Percentiles rank a stretch among this genome's conserved stretches.
Conservation (phyloP, 2,329 filamentous ascomycete species). For the Fusarium nelsonii region DNA sequence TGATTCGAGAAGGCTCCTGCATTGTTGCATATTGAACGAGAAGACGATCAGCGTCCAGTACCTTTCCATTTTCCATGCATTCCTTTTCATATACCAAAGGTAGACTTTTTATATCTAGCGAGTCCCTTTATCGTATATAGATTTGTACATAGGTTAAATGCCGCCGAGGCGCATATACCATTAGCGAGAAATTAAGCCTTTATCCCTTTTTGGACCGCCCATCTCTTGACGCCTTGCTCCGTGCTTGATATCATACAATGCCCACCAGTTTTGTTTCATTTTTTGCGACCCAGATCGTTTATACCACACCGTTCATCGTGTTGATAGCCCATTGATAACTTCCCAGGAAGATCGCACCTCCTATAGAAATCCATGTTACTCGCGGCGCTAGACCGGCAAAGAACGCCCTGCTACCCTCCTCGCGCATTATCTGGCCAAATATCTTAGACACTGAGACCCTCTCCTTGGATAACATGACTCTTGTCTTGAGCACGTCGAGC, state of each 20-base stretch:
- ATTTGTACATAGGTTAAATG: conserved; percentile 44
- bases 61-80: background rate
- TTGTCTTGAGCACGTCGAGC: conserved; percentile 94
- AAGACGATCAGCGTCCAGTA: background rate
- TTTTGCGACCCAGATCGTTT: conserved; percentile 2
- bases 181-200: conserved; percentile 42
- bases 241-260: conserved; percentile 39
- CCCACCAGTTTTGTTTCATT: conserved; percentile 8
- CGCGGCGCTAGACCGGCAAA: conserved; percentile 84
- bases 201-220: conserved; percentile 14
- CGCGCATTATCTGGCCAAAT: conserved; percentile 71
- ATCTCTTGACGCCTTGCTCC: conserved; percentile 31
- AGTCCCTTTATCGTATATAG: conserved; percentile 42
- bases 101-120: conserved; percentile 26
- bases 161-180: conserved; percentile 42
- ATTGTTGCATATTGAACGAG: conserved; percentile 4
- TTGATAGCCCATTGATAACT: conserved; percentile 93
- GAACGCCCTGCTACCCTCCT: conserved; percentile 75
- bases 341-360: conserved; percentile 93
- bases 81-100: conserved; percentile 28
- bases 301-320: conserved; percentile 60
- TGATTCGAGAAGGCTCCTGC: conserved; percentile 4
- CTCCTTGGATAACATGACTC: conserved; percentile 89
- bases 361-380: conserved; percentile 94
- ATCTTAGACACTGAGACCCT: conserved; percentile 70